phyloP scores from a whole-genome alignment of 2,329 filamentous ascomycete genomes.

The Mollisiaceae sp. region DNA sequence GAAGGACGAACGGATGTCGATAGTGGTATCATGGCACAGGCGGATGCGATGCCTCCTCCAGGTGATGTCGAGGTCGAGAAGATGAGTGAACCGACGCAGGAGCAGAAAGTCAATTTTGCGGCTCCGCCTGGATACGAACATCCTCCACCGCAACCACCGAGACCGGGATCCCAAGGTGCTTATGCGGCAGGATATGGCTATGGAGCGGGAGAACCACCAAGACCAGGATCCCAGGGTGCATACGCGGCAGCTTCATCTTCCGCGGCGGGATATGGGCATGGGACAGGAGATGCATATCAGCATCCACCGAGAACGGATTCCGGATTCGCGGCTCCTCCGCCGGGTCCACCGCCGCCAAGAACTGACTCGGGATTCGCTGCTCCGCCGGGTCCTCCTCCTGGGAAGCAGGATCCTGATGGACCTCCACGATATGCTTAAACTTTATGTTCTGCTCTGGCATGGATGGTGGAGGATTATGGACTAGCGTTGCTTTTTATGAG shows the following conservation, averaged over 20 bases:
- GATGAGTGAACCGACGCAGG: conserved; percentile 21
- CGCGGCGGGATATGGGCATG: background rate
- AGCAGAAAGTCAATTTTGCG: conserved; percentile 20
- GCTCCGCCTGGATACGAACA: conserved; percentile 17
- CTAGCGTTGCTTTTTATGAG: conserved; percentile 1
- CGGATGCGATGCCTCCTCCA: conserved; percentile 71
- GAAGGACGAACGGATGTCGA: conserved; percentile 82
- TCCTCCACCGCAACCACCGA: conserved; percentile 16
- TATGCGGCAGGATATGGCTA: background rate
- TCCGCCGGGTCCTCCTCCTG: conserved; percentile 9
- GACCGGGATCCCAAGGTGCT: background rate
- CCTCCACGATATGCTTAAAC: conserved; percentile 6
- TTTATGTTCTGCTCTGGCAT: background rate
- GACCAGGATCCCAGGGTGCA: background rate
- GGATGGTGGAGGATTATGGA: background rate
- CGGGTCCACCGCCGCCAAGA: background rate
- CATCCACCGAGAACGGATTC: conserved; percentile 1
- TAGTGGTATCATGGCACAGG: conserved; percentile 64
- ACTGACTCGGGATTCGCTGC: conserved; percentile 4
- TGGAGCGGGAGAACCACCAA: conserved; percentile 6
- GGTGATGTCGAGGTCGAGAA: conserved; percentile 62
- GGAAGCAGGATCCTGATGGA: conserved; percentile 11
- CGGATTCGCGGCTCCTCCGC: background rate
- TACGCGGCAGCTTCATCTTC: background rate
- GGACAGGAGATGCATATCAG: background rate